Base-by-base conservation (phyloP, 306 rosid species). In the Corylus avellana region DNA sequence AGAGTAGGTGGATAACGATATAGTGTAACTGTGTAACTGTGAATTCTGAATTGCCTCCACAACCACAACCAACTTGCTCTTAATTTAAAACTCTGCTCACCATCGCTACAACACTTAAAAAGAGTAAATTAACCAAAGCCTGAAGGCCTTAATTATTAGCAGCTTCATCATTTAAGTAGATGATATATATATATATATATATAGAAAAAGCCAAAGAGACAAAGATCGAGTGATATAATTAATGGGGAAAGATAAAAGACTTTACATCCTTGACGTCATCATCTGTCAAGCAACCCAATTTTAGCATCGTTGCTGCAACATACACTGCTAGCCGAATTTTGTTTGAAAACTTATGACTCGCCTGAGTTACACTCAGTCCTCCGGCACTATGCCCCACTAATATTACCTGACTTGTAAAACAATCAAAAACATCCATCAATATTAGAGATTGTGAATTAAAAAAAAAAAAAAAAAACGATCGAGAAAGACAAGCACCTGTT, bases 351-450 rank as follows among this genome's bases (percentile, higher is more conserved):
- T 85, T 90, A 47, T 83, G 89, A 83, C 89, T 85, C 3, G 92
- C 95, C 80, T 89, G 89, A 37, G 98, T 95, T 72, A 92, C 80
- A 70, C 90, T 92, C 64, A 92, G 79, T 73, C 98, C 98, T 79
- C 98, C 98, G 32, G 98, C 98, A 69, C 98, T 95, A 53, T 91
- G 98, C 12, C 98, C 98, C 61, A 95, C 98, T 84, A 95, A 77
- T 75, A 92, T 86, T 55, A 91, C 91, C 98, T 94, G 85, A 48
- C 2, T 2, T 14, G 5, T 14, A 72, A 37, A 73, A 22, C 14
- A 48, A 48, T n/a, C 11, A 18, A 77, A 56, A 57, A 13, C 72
- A 12, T 55, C 58, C 14, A 18, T 70, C 53, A 29, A 1, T 29
- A 79, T 27, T 16, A 62, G 46, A 32, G 44, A 54, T 54, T 54